A percentile compares a stretch with the other conserved stretches of the same genome.
phyloP scores from a whole-genome alignment of 495 filamentous ascomycete genomes.

The Neurospora tetrasperma region DNA sequence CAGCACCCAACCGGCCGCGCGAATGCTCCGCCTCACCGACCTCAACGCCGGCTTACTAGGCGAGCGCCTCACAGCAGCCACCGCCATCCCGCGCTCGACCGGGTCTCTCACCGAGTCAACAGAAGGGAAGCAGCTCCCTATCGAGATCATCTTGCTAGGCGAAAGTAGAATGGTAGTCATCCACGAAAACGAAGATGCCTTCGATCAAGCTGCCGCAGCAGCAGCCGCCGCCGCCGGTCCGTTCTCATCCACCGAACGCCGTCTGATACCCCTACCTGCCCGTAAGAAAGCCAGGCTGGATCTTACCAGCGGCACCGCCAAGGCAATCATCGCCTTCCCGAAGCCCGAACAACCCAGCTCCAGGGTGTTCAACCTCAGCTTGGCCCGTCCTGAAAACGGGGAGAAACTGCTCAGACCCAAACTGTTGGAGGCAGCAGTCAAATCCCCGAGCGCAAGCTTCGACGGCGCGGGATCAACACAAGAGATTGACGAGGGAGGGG shows the following conservation, averaged over 20 bases:
- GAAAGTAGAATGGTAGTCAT: slow-evolving; percentile 55
- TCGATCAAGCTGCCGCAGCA: neutral
- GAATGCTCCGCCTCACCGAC: slow-evolving; percentile 38
- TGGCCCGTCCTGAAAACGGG: slow-evolving; percentile 15
- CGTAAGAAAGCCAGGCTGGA: slow-evolving; percentile 25
- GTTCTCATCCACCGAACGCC: slow-evolving; percentile 23
- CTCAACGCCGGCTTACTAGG: slow-evolving; percentile 50
- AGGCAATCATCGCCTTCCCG: slow-evolving; percentile 34
- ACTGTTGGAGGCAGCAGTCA: slow-evolving; percentile 1
- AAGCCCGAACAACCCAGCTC: slow-evolving; percentile 30
- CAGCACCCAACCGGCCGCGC: slow-evolving; percentile 30
- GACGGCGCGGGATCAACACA: neutral
- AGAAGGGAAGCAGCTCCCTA: slow-evolving; percentile 28
- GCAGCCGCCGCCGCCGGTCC: neutral
- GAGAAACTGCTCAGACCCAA: neutral
- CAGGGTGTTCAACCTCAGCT: slow-evolving; percentile 37
- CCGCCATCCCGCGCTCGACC: slow-evolving; percentile 37
- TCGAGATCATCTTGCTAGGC: slow-evolving; percentile 52
- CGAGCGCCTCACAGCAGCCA: slow-evolving; percentile 51
- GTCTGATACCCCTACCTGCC: slow-evolving; percentile 13
- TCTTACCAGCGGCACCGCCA: slow-evolving; percentile 5
- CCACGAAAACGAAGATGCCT: slow-evolving; percentile 29
- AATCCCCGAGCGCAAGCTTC: neutral
- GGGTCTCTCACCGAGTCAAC: slow-evolving; percentile 14
- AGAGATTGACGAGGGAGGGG: neutral